These are phyloP conservation scores for Cytospora chrysosperma DNA, from an alignment of 2,329 filamentous ascomycete genomes.

Conservation along the genomic window DNA sequence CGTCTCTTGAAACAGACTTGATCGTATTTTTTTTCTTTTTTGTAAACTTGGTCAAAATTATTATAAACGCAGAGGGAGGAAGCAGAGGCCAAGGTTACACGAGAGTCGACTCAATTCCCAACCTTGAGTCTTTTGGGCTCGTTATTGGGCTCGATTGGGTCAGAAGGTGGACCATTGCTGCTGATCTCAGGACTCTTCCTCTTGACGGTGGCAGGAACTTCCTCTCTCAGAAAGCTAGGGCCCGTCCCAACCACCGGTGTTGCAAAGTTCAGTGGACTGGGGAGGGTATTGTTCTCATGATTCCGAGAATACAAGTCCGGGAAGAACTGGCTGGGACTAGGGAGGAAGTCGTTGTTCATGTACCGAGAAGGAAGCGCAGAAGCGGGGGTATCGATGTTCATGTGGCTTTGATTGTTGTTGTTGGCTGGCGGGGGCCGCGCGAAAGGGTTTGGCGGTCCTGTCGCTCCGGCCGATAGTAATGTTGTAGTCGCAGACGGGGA, in stretches of 20 bases:
- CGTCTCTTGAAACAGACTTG: background rate
- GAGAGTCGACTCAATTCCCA: conserved; percentile 37
- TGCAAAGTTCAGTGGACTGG: conserved; percentile 88
- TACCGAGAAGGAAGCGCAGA: conserved; percentile 91
- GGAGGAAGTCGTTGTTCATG: conserved; percentile 81
- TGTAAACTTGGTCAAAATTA: background rate
- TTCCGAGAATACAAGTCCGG: conserved; percentile 80
- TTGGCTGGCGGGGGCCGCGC: conserved; percentile 79
- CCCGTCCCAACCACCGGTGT: conserved; percentile 69
- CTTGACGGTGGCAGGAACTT: conserved; percentile 44
- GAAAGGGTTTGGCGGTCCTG: conserved; percentile 92
- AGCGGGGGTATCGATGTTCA: conserved; percentile 73
- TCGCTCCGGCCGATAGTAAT: conserved; percentile 84
- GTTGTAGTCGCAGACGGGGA: conserved; percentile 79
- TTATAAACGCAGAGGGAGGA: background rate
- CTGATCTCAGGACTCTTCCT: conserved; percentile 57
- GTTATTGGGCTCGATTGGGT: conserved; percentile 41
- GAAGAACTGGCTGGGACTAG: conserved; percentile 90
- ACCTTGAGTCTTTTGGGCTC: conserved; percentile 56
- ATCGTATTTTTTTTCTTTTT: no score
- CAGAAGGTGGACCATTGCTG: conserved; percentile 39
- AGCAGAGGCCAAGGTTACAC: background rate
- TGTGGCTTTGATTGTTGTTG: conserved; percentile 48
- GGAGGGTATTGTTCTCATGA: conserved; percentile 78
- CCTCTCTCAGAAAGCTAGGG: conserved; percentile 63